Base-by-base conservation (phyloP, 2,329 filamentous ascomycete genomes). In the Botrytis elliptica region DNA sequence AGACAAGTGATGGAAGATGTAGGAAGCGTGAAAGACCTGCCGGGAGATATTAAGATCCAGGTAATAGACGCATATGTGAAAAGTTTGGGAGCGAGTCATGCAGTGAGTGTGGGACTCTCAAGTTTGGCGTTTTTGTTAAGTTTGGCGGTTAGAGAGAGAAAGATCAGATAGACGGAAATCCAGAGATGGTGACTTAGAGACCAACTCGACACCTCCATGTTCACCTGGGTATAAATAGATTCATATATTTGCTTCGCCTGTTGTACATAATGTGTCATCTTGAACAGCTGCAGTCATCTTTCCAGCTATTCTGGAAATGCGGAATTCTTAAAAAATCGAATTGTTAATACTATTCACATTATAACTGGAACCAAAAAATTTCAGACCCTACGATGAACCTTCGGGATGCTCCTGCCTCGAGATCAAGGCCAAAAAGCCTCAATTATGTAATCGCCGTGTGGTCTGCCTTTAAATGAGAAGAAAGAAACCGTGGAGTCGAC, bases 1-100 rank as follows among this genome's bases (percentile, higher is more conserved):
- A 73, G 75, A 14, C 65, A 76, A 42, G 76, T 76, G 4, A 74
- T 79, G 20, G 73, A 75, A 4, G 73, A 79, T 71, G 77, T 78
- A 2, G 71, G 73, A 2, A 75, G 62, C 33, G 72, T 79, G 25
- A 63, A 68, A 38, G 68, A 69, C 1, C 52, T 79, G 38, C 64
- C 75, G 9, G 70, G 66, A 25, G 49, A 70, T 20, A 59, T 78
- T 4, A 74, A 71, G 55, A 57, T 71, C 12, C 36, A 76, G 22
- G 78, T 79, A 12, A 70, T 79, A 10, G 64, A 72, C 8, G 73
- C 75, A 33, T 79, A 79, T 65, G 76, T 78, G 36, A 75, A 72
- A 72, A 79, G 78, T 74, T 72, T 79, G 20, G 77, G 75, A 60
- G 75, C 77, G 67, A 76, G 74, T 63, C 77, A 79, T 62, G 62